These are phyloP conservation scores for Nemania abortiva DNA, from an alignment of 2,329 filamentous ascomycete genomes.

Conservation along the genomic window DNA sequence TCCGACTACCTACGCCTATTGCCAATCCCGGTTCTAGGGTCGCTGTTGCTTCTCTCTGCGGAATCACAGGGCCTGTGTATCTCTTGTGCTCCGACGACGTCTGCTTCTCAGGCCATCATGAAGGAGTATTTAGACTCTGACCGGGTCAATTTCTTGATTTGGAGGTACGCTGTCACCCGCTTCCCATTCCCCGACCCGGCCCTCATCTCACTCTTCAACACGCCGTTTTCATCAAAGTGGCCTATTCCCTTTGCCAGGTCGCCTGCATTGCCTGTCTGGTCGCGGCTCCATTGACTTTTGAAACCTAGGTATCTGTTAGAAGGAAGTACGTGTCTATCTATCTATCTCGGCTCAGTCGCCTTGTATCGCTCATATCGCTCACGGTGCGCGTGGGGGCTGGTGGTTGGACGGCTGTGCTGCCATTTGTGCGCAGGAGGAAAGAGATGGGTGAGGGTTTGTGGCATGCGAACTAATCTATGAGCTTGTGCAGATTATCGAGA, in stretches of 20 bases:
- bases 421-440: conserved; percentile 33
- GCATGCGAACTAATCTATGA: conserved; percentile 52
- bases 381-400: conserved; percentile 18
- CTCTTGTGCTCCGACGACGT: conserved; percentile 18
- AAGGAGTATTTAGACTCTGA: conserved; percentile 75
- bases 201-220: conserved; percentile 32
- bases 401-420: conserved; percentile 38
- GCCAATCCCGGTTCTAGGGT: conserved; percentile 18
- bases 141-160: conserved; percentile 77
- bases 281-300: conserved; percentile 43
- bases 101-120: conserved; percentile 56
- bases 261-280: conserved; percentile 29
- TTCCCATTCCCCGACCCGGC: conserved; percentile 36
- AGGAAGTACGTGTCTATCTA: conserved; percentile 65
- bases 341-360: conserved; percentile 2
- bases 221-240: conserved; percentile 32
- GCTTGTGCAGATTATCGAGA: conserved; percentile 71
- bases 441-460: conserved; percentile 43
- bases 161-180: conserved; percentile 68
- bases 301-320: conserved; percentile 68
- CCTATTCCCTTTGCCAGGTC: conserved; percentile 23
- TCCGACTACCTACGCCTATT: conserved; percentile 30
- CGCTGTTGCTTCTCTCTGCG: conserved; percentile 17
- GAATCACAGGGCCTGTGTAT: conserved; percentile 16
- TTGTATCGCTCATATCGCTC: conserved; percentile 11